Conservation (phyloP, 116 monocot species). For the Trichopus zeylanicus region DNA sequence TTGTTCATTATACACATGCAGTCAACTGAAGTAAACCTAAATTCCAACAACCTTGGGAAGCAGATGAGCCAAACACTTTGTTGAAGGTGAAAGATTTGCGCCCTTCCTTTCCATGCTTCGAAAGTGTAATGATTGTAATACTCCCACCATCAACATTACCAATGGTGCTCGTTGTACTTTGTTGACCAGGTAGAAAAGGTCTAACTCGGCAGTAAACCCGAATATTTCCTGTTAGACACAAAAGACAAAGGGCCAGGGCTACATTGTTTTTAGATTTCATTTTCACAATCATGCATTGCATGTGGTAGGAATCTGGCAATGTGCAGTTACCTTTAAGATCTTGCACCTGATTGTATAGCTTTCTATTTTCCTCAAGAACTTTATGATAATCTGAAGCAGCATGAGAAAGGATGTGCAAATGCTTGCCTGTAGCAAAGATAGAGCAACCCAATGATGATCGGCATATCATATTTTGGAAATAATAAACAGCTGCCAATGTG, state of each 20-base stretch:
- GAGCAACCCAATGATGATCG: neutral
- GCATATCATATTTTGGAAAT: neutral
- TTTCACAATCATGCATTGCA: no score
- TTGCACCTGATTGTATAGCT: slow-evolving; percentile 91
- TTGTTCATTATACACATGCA: neutral
- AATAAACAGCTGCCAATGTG: neutral
- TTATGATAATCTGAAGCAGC: slow-evolving; percentile 82
- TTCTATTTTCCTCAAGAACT: slow-evolving; percentile 87
- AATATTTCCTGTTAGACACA: slow-evolving; percentile 58
- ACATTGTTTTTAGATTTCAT: neutral
- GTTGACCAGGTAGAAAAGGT: slow-evolving; percentile 87
- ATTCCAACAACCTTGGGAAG: slow-evolving; percentile 52
- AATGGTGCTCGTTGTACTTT: slow-evolving; percentile 36
- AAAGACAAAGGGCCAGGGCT: neutral
- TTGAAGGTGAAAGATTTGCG: slow-evolving; percentile 73
- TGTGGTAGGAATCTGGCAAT: no score
- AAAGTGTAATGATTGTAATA: slow-evolving; percentile 61
- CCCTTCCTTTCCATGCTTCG: slow-evolving; percentile 78
- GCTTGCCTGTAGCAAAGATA: slow-evolving; percentile 37
- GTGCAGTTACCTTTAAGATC: slow-evolving; percentile 75
- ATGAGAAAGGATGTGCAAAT: slow-evolving; percentile 51
- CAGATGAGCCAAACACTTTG: slow-evolving; percentile 79
- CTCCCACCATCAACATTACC: slow-evolving; percentile 74
- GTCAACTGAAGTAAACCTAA: neutral
- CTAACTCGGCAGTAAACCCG: slow-evolving; percentile 94